Base-by-base conservation (phyloP, 768 basidiomycete species). In the Leccinum broughii region DNA sequence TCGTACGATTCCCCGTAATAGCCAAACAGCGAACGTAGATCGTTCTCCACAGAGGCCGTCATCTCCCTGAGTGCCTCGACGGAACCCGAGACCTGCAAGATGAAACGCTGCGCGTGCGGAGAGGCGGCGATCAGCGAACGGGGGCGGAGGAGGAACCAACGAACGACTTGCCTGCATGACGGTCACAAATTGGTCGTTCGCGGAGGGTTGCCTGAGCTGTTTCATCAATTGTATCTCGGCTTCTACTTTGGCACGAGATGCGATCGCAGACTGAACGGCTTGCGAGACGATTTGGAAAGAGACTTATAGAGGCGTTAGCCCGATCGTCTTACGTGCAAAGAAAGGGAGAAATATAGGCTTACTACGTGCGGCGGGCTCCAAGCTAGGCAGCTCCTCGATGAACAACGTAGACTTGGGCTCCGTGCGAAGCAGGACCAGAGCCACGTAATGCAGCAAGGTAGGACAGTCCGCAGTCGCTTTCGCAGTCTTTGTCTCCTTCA, bases 391-490 rank as follows among this genome's bases (percentile, higher is more conserved):
- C 13, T 95, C 94, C 26, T 92, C 88, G 4, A 91, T 81, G 72
- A 95, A 95, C 17, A 80, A 79, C 5, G 89, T 76, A 13, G 92
- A 70, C 0, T 80, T 76, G 0, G 89, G 82, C 68, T 95, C 87
- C 6, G 81, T 81, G 32, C 87, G 82, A 58, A 90, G 66, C 15
- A 96, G 78, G 6, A 90, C 81, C 51, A 83, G 82, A 13, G 91
- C 92, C n/a, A 96, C 72, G 69, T 93, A 96, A 71, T 96, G 95
- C 13, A 97, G 79, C n/a, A 98, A 77, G 0, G 93, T 96, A 0
- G 94, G 93, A 64, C 92, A 95, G 7, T 85, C 85, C 0, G 83
- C 53, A 0, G 83, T 83, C 0, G 83, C 83, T 58, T 84, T 87
- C 0, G 83, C 85, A 1, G 92, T 90, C 74, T 85, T 92, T 8